These are phyloP conservation scores for Exobasidium cylindrosporum DNA, from an alignment of 1,284 basidiomycete genomes.

Conservation along the genomic window DNA sequence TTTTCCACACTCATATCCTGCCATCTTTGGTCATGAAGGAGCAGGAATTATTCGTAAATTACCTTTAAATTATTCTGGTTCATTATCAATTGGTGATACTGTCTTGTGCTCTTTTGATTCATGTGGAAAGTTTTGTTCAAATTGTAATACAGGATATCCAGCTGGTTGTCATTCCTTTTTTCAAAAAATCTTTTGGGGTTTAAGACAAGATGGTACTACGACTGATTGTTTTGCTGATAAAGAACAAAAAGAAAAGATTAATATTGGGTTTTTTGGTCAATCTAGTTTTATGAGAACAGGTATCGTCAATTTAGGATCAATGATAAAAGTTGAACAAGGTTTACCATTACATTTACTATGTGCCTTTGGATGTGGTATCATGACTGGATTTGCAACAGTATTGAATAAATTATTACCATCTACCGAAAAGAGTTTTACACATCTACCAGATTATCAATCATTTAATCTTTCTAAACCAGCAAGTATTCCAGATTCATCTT, in stretches of 20 bases:
- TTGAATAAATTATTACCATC: constrained; percentile 1
- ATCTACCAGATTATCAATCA: not conserved
- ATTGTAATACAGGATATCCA: not conserved
- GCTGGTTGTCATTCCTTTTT: not conserved
- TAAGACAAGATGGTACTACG: not conserved
- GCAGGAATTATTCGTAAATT: not conserved
- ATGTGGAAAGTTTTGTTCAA: not conserved
- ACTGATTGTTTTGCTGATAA: not conserved
- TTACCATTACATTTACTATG: not conserved
- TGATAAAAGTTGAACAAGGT: not conserved
- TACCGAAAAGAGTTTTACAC: not conserved
- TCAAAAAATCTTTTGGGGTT: not conserved
- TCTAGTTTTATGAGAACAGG: not conserved
- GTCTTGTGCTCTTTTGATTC: not conserved
- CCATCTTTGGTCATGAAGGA: constrained; percentile 1
- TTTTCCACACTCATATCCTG: not conserved
- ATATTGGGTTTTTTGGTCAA: constrained; percentile 1
- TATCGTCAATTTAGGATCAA: not conserved
- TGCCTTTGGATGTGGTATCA: not conserved
- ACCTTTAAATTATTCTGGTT: not conserved
- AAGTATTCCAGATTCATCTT: not conserved
- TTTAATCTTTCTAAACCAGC: not conserved
- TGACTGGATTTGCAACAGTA: constrained; percentile 1
- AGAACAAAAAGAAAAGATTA: not conserved
- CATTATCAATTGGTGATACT: not conserved